These are phyloP conservation scores for Endocalyx cinctus DNA, from an alignment of 2,329 filamentous ascomycete genomes.

Conservation along the genomic window DNA sequence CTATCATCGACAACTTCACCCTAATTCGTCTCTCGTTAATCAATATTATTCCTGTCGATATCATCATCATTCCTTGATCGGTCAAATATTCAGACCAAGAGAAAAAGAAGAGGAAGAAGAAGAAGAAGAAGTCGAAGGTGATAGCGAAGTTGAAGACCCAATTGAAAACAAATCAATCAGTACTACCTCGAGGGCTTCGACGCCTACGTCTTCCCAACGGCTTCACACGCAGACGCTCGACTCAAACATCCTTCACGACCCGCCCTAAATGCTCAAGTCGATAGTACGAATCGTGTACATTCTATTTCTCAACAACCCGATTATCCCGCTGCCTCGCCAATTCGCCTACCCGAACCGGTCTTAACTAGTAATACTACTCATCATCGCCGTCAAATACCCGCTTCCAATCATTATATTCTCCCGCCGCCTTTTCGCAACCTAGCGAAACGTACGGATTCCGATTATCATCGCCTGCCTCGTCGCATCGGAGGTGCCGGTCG, in stretches of 20 bases:
- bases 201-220: constrained; percentile 23
- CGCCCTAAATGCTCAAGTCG: constrained; percentile 22
- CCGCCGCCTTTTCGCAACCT: constrained; percentile 42
- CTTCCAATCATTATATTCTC: constrained; percentile 16
- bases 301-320: constrained; percentile 13
- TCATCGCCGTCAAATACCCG: constrained; percentile 12
- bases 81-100: too few relatives aligned
- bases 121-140: too few relatives aligned
- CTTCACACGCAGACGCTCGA: constrained; percentile 24
- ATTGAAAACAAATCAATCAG: too few relatives aligned
- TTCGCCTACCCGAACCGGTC: constrained; percentile 8
- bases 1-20: too few relatives aligned
- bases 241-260: constrained; percentile 20
- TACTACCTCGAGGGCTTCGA: constrained; percentile 21
- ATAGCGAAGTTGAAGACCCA: too few relatives aligned
- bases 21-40: too few relatives aligned
- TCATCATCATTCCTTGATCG: too few relatives aligned
- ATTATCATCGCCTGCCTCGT: constrained; percentile 30
- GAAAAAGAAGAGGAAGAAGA: too few relatives aligned
- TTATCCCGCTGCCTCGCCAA: constrained; percentile 4
- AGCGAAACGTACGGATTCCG: constrained; percentile 22
- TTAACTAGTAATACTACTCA: constrained; percentile 17
- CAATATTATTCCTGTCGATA: too few relatives aligned
- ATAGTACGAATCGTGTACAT: constrained; percentile 9
- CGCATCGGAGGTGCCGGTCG: constrained; percentile 41